A percentile compares a stretch with the other conserved stretches of the same genome.
Evolutionary conservation across 2,329 filamentous ascomycete genomes (phyloP).

Genomic region (Colletotrichum incanum): DNA sequence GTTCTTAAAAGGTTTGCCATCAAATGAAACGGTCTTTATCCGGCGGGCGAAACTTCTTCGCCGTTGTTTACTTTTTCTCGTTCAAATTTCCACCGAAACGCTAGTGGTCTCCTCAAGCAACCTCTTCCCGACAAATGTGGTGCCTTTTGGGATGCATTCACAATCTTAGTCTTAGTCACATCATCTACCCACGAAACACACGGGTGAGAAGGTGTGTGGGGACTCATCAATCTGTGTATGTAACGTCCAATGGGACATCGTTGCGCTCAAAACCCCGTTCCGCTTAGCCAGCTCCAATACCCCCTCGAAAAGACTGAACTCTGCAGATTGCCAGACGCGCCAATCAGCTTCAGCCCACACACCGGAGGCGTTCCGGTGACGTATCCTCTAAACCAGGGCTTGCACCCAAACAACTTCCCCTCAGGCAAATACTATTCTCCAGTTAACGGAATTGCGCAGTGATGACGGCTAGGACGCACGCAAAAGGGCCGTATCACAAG

Average conservation of each 20-base stretch:
- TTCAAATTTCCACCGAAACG: no score
- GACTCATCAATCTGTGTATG: background rate
- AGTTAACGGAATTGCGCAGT: background rate
- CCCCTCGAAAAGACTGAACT: background rate
- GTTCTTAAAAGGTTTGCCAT: background rate
- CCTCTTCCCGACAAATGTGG: background rate
- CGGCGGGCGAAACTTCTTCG: background rate
- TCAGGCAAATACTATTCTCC: background rate
- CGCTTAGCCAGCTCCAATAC: background rate
- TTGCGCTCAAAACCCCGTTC: background rate
- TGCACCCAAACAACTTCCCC: background rate
- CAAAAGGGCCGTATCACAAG: background rate
- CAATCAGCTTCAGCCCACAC: conserved; percentile 29
- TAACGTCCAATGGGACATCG: conserved; percentile 3
- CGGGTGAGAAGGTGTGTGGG: background rate
- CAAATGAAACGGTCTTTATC: background rate
- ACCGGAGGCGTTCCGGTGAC: conserved; percentile 28
- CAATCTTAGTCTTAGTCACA: background rate
- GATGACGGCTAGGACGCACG: background rate
- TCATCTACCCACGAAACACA: background rate
- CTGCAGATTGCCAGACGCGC: background rate
- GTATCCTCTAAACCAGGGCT: background rate
- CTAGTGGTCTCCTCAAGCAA: background rate
- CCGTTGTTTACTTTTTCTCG: background rate
- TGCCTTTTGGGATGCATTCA: no score